Percentiles rank a stretch among this genome's conserved stretches.
Conservation (phyloP, 2,329 filamentous ascomycete species). For the Neofusicoccum sp. region DNA sequence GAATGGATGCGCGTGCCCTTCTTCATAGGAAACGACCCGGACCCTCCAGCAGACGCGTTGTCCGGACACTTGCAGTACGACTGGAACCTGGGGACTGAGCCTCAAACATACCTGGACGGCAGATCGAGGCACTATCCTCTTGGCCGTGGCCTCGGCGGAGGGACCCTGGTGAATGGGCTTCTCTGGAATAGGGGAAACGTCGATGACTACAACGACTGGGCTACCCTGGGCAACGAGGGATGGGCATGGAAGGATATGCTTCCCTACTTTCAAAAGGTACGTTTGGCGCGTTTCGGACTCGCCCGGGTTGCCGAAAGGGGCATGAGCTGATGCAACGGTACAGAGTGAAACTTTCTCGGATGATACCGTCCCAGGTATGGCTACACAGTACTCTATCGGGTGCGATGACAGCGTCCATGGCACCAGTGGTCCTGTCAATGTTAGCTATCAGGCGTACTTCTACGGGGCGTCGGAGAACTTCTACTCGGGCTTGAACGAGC, state of each 20-base stretch:
- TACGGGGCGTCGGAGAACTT: constrained; percentile 23
- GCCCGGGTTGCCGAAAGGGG: background rate
- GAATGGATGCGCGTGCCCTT: constrained; percentile 18
- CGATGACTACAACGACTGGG: constrained; percentile 21
- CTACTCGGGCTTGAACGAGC: constrained; percentile 21
- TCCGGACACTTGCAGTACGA: constrained; percentile 32
- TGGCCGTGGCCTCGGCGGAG: constrained; percentile 21
- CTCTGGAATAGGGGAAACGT: constrained; percentile 12
- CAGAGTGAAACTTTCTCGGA: constrained; percentile 28
- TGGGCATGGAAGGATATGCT: constrained; percentile 33
- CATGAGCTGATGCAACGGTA: background rate
- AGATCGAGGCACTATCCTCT: constrained; percentile 1
- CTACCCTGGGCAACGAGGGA: constrained; percentile 11
- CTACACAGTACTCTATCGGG: constrained; percentile 24
- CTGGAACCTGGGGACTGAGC: constrained; percentile 31
- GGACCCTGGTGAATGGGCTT: constrained; percentile 21
- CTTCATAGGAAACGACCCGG: constrained; percentile 6
- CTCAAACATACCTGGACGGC: constrained; percentile 22
- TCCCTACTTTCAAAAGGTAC: constrained; percentile 32
- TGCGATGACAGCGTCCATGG: constrained; percentile 28
- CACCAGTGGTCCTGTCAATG: constrained; percentile 25
- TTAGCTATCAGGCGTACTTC: constrained; percentile 27
- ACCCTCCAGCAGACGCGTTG: constrained; percentile 28
- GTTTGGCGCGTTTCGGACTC: no score
- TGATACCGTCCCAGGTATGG: constrained; percentile 20